Conservation (phyloP, 2,329 filamentous ascomycete species). For the Hysterium pulicare region DNA sequence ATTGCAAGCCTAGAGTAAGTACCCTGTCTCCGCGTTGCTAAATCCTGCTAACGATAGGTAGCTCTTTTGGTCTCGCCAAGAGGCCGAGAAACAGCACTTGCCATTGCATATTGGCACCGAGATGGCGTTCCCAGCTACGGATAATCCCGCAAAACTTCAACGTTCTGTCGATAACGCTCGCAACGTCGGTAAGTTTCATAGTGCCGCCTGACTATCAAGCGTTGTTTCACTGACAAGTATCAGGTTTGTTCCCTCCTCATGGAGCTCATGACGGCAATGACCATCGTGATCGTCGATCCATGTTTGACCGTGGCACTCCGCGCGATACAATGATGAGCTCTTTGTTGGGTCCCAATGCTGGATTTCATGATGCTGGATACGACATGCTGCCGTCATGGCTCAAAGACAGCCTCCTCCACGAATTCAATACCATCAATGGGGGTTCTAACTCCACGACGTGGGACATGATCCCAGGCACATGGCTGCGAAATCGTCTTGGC, state of each 20-base stretch:
- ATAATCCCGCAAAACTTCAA: constrained; percentile 85
- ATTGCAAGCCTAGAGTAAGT: constrained; percentile 77
- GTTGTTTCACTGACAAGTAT: background rate
- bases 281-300: constrained; percentile 71
- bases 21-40: background rate
- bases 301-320: constrained; percentile 76
- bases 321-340: constrained; percentile 20
- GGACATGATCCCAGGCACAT: no score
- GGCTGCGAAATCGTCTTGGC: no score
- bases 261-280: constrained; percentile 70
- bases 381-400: no score
- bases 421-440: no score
- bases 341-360: no score
- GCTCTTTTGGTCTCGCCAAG: constrained; percentile 49
- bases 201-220: background rate
- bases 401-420: no score
- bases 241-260: constrained; percentile 77
- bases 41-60: constrained; percentile 5
- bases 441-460: no score
- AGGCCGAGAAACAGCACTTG: constrained; percentile 39
- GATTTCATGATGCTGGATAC: no score
- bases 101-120: constrained; percentile 61
- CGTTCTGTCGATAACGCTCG: constrained; percentile 84
- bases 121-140: constrained; percentile 70
- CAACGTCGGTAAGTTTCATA: constrained; percentile 59